These are phyloP conservation scores for Maudiozyma saulgeensis DNA, from an alignment of 805 yeast species.

Conservation along the genomic window DNA sequence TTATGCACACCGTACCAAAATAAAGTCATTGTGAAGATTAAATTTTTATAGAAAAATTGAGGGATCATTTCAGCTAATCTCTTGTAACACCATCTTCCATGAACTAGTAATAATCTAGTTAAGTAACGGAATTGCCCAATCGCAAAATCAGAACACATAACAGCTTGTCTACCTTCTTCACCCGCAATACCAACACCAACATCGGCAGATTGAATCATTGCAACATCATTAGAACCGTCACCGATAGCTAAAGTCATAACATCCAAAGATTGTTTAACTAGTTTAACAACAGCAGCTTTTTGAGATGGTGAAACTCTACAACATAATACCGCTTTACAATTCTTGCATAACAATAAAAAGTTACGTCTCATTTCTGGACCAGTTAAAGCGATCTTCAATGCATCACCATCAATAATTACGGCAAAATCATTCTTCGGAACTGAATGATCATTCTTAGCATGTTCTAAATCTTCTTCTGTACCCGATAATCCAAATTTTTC, in stretches of 20 bases:
- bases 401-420: slow-evolving; percentile 74
- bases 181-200: slow-evolving; percentile 88
- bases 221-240: slow-evolving; percentile 84
- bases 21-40: slow-evolving; percentile 60
- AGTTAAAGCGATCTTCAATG: slow-evolving; percentile 46
- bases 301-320: slow-evolving; percentile 87
- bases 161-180: slow-evolving; percentile 87
- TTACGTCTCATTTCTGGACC: slow-evolving; percentile 40
- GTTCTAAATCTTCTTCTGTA: slow-evolving; percentile 44
- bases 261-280: slow-evolving; percentile 63
- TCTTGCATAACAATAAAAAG: slow-evolving; percentile 64
- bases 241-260: slow-evolving; percentile 86
- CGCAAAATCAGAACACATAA: slow-evolving; percentile 84
- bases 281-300: slow-evolving; percentile 69
- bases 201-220: slow-evolving; percentile 84
- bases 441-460: slow-evolving; percentile 48
- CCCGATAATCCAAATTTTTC: slow-evolving; percentile 56
- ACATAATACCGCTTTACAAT: slow-evolving; percentile 73
- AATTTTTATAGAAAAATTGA: slow-evolving; percentile 69
- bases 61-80: slow-evolving; percentile 80
- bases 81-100: slow-evolving; percentile 82
- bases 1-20: slow-evolving; percentile 75
- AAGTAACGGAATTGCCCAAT: slow-evolving; percentile 73
- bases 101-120: slow-evolving; percentile 57
- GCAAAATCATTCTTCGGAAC: slow-evolving; percentile 66